Conservation (phyloP, 2,329 filamentous ascomycete species). For the Fusarium liriodendri region DNA sequence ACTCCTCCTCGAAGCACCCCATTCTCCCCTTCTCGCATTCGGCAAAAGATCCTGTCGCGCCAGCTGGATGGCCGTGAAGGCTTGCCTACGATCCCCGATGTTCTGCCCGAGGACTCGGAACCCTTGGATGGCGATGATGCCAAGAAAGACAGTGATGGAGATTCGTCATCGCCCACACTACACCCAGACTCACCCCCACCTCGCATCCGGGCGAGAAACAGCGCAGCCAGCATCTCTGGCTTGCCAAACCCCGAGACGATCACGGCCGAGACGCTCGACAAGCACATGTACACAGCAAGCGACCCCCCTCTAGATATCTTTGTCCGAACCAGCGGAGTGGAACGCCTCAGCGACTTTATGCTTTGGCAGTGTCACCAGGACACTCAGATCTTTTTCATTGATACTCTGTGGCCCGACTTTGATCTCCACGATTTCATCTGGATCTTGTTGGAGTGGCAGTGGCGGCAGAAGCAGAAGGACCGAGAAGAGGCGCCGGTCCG, state of each 20-base stretch:
- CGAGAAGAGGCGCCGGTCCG: slow-evolving; percentile 59
- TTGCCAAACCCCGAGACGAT: slow-evolving; percentile 86
- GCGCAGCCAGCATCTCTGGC: slow-evolving; percentile 51
- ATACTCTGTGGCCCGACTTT: slow-evolving; percentile 96
- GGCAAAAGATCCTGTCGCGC: slow-evolving; percentile 82
- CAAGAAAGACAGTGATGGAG: slow-evolving; percentile 61
- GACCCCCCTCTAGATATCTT: slow-evolving; percentile 92
- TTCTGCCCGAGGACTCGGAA: slow-evolving; percentile 54
- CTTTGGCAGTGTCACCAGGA: slow-evolving; percentile 97
- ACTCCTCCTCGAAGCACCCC: slow-evolving; percentile 73
- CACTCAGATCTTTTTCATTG: slow-evolving; percentile 91
- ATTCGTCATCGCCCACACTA: slow-evolving; percentile 71
- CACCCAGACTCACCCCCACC: slow-evolving; percentile 65
- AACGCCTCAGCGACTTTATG: slow-evolving; percentile 96
- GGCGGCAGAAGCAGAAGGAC: slow-evolving; percentile 69
- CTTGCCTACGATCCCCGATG: slow-evolving; percentile 62
- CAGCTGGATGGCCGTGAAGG: slow-evolving; percentile 63
- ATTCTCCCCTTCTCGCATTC: slow-evolving; percentile 90
- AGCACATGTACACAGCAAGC: slow-evolving; percentile 88
- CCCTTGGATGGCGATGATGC: slow-evolving; percentile 58
- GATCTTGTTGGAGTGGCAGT: slow-evolving; percentile 91
- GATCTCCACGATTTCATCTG: slow-evolving; percentile 94
- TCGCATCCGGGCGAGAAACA: slow-evolving; percentile 47
- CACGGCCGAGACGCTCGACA: slow-evolving; percentile 81
- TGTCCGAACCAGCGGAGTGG: slow-evolving; percentile 91